These are phyloP conservation scores for Cotoneaster glaucophyllus DNA, from an alignment of 306 rosid species.

Conservation along the genomic window DNA sequence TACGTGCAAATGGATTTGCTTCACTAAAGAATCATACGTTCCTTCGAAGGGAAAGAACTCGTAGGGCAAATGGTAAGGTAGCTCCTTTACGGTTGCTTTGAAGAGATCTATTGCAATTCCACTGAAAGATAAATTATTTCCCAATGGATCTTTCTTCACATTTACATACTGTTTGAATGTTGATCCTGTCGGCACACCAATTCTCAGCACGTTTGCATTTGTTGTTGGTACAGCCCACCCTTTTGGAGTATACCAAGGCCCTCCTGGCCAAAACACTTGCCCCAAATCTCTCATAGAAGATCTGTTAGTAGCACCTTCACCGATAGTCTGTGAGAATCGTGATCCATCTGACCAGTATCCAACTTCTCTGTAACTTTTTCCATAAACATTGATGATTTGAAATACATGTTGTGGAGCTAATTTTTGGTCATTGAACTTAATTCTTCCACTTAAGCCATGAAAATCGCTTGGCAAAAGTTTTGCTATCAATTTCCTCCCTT, in stretches of 20 bases:
- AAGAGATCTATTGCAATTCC: slow-evolving; percentile 42
- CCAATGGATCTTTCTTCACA: slow-evolving; percentile 1
- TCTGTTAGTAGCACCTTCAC: background rate
- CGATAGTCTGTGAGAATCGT: slow-evolving; percentile 20
- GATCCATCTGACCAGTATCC: slow-evolving; percentile 45
- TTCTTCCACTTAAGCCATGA: slow-evolving; percentile 23
- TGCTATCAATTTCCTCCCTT: slow-evolving; percentile 12
- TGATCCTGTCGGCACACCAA: slow-evolving; percentile 33
- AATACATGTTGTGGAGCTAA: slow-evolving; percentile 12
- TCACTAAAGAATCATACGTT: slow-evolving; percentile 33
- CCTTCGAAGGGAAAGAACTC: slow-evolving; percentile 25
- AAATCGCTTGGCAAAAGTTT: slow-evolving; percentile 21
- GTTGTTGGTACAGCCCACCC: slow-evolving; percentile 27
- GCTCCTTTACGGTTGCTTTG: background rate
- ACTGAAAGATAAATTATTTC: background rate
- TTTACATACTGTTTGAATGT: slow-evolving; percentile 24
- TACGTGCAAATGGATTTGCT: slow-evolving; percentile 23
- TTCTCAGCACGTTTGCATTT: slow-evolving; percentile 12
- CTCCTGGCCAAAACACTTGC: slow-evolving; percentile 43
- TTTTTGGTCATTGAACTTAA: slow-evolving; percentile 17
- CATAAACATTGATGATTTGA: slow-evolving; percentile 42
- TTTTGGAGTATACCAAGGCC: slow-evolving; percentile 27
- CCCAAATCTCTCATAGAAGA: slow-evolving; percentile 30
- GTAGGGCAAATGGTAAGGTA: slow-evolving; percentile 27
- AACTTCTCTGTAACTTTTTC: slow-evolving; percentile 32